These are phyloP conservation scores for Tinospora cordifolia DNA, from an alignment of 164 flowering plant genomes.

Conservation along the genomic window DNA sequence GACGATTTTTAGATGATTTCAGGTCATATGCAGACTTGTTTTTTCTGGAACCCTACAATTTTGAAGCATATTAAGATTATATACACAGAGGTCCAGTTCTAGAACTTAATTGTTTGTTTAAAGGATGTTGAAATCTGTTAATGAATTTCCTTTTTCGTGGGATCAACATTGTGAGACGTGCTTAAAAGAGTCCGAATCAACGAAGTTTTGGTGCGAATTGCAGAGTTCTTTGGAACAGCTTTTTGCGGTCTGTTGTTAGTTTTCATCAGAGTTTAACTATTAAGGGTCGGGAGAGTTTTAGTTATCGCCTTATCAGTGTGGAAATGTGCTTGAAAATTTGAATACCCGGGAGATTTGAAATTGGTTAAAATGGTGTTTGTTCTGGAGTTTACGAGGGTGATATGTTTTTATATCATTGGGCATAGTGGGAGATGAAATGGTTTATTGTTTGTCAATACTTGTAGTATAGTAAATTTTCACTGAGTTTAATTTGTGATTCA, in stretches of 20 bases:
- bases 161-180: no score
- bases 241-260: neutral
- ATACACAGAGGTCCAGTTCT: neutral
- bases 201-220: no score
- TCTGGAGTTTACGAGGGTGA: neutral
- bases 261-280: neutral
- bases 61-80: neutral
- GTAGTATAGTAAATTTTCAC: no score
- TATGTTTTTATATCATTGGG: no score
- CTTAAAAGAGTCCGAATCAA: no score
- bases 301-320: neutral
- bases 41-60: neutral
- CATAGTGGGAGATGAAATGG: no score
- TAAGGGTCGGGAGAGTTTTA: neutral
- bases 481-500: no score
- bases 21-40: neutral
- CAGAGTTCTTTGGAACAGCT: neutral
- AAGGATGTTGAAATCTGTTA: neutral
- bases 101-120: neutral
- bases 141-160: no score
- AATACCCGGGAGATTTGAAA: neutral
- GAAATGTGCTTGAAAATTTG: neutral
- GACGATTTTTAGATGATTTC: neutral
- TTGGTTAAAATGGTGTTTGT: neutral
- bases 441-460: no score